Evolutionary conservation across 768 basidiomycete genomes (phyloP), one percentile per base, ranked within the genome.

Genomic region (Mycena sanguinolenta): DNA sequence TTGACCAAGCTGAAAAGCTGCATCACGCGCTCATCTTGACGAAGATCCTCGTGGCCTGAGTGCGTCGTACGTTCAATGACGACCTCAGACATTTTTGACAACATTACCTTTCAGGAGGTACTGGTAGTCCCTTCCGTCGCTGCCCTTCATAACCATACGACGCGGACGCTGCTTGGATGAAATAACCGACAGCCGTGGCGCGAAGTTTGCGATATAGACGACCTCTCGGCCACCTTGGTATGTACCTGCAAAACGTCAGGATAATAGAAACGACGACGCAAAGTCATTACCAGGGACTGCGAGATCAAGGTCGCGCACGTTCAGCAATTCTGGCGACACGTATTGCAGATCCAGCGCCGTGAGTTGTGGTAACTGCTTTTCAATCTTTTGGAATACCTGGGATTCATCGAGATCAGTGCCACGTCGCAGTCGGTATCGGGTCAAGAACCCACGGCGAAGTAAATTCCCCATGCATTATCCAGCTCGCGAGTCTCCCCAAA

Each of bases 1-100:
- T 99, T 99, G 76, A 99, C 94, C 58, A 99, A 90, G 65, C 98
- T 93, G 81, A 99, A 99, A 14, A 99, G 88, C 79, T 99, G 98
- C 97, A 99, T 99, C 60, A 99, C 98, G 70, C 98, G 90, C 76
- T 99, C 98, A 78, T 99, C 98, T 81, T 99, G 98, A 46, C 98
- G 96, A 60, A 99, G 86, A 83, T 99, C 98, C 83, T 99, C 98
- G 80, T 99, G 98, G 16, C 98, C 96, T 97, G 71, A 10, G 10
- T n/a, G n/a, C n/a, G n/a, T n/a, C n/a, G 54, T 13, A 60, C 19
- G 28, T 58, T 66, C 54, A 64, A 36, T 46, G 38, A 28, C 49
- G 21, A 59, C 32, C 19, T 19, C 21, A 38, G 21, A 6, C 57
- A 28, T 42, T 10, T n/a, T 17, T 21, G 21, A 30, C 34, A 16